These are phyloP conservation scores for Fusarium redolens DNA, from an alignment of 2,329 filamentous ascomycete species.

Conservation along the genomic window DNA sequence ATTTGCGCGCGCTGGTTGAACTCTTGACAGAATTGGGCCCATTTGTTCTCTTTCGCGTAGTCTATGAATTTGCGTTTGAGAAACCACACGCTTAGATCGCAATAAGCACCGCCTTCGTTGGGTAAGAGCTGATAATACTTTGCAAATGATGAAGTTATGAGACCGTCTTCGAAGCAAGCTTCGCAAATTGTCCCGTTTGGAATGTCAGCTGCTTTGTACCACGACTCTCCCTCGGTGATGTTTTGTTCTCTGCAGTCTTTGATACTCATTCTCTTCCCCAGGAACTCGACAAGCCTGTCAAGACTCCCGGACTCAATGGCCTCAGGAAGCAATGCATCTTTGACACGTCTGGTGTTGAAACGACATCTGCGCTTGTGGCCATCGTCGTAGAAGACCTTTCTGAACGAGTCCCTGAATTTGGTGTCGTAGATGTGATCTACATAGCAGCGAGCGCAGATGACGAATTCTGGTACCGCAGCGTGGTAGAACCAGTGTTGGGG, in stretches of 20 bases:
- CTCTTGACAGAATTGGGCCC: constrained; percentile 49
- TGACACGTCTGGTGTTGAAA: constrained; percentile 50
- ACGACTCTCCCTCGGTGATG: constrained; percentile 34
- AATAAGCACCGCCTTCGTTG: constrained; percentile 30
- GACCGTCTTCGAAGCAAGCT: constrained; percentile 53
- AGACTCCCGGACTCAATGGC: constrained; percentile 46
- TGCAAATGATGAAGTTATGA: constrained; percentile 46
- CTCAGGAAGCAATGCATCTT: constrained; percentile 46
- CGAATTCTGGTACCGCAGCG: constrained; percentile 45
- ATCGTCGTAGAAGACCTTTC: constrained; percentile 34
- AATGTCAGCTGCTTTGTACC: constrained; percentile 51
- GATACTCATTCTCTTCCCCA: constrained; percentile 40
- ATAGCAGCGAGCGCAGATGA: constrained; percentile 54
- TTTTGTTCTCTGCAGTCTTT: constrained; percentile 30
- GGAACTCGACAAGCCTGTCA: constrained; percentile 44
- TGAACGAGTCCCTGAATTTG: constrained; percentile 45
- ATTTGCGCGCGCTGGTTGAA: constrained; percentile 44
- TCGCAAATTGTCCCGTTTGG: constrained; percentile 52
- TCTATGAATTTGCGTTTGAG: constrained; percentile 47
- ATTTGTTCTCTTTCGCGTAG: constrained; percentile 44
- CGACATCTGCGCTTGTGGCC: constrained; percentile 48
- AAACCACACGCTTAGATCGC: constrained; percentile 49
- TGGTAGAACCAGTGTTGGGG: constrained; percentile 54
- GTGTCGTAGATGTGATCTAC: constrained; percentile 51
- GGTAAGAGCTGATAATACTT: constrained; percentile 43